phyloP scores from a whole-genome alignment of 2,329 filamentous ascomycete genomes.

The Trichophyton rubrum region DNA sequence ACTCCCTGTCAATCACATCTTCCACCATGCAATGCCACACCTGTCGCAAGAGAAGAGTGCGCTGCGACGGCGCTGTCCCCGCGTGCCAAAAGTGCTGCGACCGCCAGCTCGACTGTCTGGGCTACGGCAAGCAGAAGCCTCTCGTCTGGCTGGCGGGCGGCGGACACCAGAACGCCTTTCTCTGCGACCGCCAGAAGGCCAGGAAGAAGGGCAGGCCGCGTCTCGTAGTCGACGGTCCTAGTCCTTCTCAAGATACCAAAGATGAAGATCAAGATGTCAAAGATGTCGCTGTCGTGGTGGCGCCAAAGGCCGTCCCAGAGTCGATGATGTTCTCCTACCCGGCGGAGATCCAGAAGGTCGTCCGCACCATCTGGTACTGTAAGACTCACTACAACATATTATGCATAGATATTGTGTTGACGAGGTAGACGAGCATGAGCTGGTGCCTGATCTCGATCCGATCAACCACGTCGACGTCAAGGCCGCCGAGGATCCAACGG shows the following conservation, averaged over 20 bases:
- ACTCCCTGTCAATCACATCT: too few species aligned
- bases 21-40: slow-evolving; percentile 11
- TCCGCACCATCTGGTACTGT: slow-evolving; percentile 14
- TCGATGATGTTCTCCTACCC: slow-evolving; percentile 7
- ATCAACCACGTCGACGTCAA: slow-evolving; percentile 8
- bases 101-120: slow-evolving; percentile 12
- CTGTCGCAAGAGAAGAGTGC: slow-evolving; percentile 13
- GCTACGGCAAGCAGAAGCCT: slow-evolving; percentile 31
- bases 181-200: background rate
- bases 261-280: too few species aligned
- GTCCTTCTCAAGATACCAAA: too few species aligned
- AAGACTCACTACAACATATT: background rate
- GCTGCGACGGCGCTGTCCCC: slow-evolving; percentile 13
- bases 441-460: slow-evolving; percentile 13
- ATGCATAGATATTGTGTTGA: background rate
- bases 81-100: slow-evolving; percentile 13
- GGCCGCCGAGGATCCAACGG: slow-evolving; percentile 8
- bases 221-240: slow-evolving; percentile 5
- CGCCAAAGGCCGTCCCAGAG: background rate
- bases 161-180: slow-evolving; percentile 10
- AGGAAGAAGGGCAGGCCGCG: slow-evolving; percentile 13
- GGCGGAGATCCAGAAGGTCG: slow-evolving; percentile 9
- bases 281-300: background rate
- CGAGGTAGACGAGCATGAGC: slow-evolving; percentile 9
- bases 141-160: slow-evolving; percentile 35